phyloP scores from a whole-genome alignment of 2,329 filamentous ascomycete species.

The Escovopsis sp. region DNA sequence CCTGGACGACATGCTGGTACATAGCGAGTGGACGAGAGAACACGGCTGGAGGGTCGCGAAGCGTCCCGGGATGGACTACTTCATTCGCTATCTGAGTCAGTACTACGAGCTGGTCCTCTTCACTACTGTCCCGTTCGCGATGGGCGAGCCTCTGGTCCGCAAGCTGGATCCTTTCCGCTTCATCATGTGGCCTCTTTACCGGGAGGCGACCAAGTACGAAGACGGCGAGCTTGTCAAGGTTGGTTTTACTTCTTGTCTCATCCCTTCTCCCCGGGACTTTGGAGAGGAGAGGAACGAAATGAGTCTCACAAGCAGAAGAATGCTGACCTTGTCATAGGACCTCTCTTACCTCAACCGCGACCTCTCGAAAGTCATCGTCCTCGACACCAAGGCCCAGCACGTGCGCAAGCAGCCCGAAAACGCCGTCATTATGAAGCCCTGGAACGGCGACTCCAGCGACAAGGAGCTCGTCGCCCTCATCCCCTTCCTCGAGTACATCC shows the following conservation, averaged over 20 bases:
- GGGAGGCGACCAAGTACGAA: constrained; percentile 94
- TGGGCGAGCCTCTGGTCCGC: constrained; percentile 74
- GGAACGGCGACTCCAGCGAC: constrained; percentile 72
- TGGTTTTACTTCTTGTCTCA: constrained; percentile 11
- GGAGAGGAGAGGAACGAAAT: too few relatives aligned
- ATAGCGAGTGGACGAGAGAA: constrained; percentile 88
- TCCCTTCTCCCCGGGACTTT: too few relatives aligned
- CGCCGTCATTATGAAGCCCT: constrained; percentile 79
- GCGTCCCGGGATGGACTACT: constrained; percentile 91
- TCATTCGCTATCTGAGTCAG: constrained; percentile 88
- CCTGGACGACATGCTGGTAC: constrained; percentile 84
- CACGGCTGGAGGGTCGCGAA: constrained; percentile 94
- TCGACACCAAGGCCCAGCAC: constrained; percentile 74
- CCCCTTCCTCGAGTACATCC: constrained; percentile 93
- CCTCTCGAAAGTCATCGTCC: constrained; percentile 84
- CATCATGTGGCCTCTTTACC: constrained; percentile 87
- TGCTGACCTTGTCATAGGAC: constrained; percentile 40
- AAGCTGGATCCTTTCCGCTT: constrained; percentile 94
- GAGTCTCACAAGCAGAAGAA: too few relatives aligned
- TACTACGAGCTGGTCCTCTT: constrained; percentile 98
- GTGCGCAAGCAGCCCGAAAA: constrained; percentile 91
- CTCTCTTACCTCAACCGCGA: constrained; percentile 96
- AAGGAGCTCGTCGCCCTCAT: constrained; percentile 79
- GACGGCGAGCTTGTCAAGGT: constrained; percentile 95
- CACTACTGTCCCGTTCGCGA: constrained; percentile 71